Evolutionary conservation across 495 filamentous ascomycete genomes (phyloP), one percentile per base, ranked within the genome.

Genomic region (Penicillium cataractarum): DNA sequence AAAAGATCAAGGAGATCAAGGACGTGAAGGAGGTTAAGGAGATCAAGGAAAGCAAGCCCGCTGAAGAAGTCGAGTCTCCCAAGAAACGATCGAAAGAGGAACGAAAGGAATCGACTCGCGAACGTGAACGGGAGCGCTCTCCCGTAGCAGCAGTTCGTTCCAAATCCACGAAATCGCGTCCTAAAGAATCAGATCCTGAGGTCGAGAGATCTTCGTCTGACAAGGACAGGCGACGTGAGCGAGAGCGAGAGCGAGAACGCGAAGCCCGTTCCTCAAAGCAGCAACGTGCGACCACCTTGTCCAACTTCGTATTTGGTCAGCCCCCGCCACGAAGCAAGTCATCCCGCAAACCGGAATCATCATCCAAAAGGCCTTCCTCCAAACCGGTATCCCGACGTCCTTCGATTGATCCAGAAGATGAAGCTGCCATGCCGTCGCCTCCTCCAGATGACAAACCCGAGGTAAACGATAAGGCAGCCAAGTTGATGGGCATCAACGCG

Each of bases 141-240:
- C 60, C 77, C n/a, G 63, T 81, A 6, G 70, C 64, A 21, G 54
- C 83, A 12, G 69, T 51, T 13, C 76, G 84, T 21, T 82, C 85
- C 24, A 87, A 86, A 63, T 83, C 85, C 0, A 65, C 73, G 1
- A 79, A 65, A 67, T 78, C 71, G 21, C 70, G 65, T 51, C 56
- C 73, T 5, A 76, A 70, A 59, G 74, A 83, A 31, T 71, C 74
- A 7, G 84, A 86, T 19, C 76, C 74, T 55, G 84, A 87, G 49
- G 72, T 68, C 12, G 76, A 83, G n/a, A 83, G 76, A 53, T 84
- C 83, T 4, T 84, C 83, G 21, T 87, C 84, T 21, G 86, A 86
- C 35, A 81, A 80, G 65, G 80, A 82, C 35, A 81, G 76, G 58
- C 82, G 83, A 0, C 49, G 49, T 3, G 49, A 52, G 26, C 24